Evolutionary conservation across 441 rosid species (phyloP), one percentile per base, ranked within the genome.

Genomic region (Brassica hybrid): DNA sequence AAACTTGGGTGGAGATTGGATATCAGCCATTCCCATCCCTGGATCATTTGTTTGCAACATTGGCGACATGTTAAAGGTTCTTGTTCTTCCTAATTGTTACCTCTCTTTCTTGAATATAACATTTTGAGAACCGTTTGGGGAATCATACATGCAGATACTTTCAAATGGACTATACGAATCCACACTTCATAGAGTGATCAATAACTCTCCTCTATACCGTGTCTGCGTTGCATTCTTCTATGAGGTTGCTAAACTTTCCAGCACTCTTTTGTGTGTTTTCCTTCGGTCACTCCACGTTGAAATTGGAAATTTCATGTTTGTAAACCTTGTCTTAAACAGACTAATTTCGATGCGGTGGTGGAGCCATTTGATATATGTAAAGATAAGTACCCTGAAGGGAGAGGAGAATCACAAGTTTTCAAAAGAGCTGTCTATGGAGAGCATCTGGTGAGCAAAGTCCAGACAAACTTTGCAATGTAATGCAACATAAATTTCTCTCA

Each of bases 31-130:
- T n/a, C 97, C 98, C 0, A 78, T 91, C 27, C 92, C 94, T 0
- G 97, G 95, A 74, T 77, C 97, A 11, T 91, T 92, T 78, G 94
- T 94, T 4, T 94, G 97, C 87, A 94, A 90, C 91, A 91, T 94
- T 1, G 97, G 98, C 0, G 96, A 94, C 85, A 94, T 94, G 97
- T 81, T 92, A 66, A 92, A 91, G 98, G 95, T 92, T 84, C 1
- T 64, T 61, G 16, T 19, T 9, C 57, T 70, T 62, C 9, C 16
- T 12, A 65, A 50, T 19, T 19, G 4, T 67, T 19, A 36, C 34
- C 34, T 30, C 13, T 38, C 45, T 50, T 30, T 52, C 61, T 60
- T 41, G 60, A 73, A 52, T 18, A 67, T 66, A 11, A 21, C 67
- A 18, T 30, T 76, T 68, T 69, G 72, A 58, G n/a, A 19, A 45